These are phyloP conservation scores for Diaporthe aspalathi DNA, from an alignment of 2,329 filamentous ascomycete species.

Conservation along the genomic window DNA sequence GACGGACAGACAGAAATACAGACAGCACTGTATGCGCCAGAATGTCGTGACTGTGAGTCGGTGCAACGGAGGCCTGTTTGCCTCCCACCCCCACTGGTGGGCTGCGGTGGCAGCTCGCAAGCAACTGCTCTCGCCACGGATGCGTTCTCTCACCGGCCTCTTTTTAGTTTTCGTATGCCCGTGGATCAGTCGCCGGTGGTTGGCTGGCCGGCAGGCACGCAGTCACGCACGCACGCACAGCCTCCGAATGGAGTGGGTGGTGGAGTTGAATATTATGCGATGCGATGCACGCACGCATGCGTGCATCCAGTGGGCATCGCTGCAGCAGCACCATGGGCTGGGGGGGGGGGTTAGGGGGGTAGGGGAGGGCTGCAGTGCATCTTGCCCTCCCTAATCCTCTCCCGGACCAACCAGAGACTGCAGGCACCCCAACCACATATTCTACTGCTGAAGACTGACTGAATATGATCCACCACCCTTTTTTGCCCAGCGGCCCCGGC, in stretches of 20 bases:
- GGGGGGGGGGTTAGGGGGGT: too few relatives aligned
- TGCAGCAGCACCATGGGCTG: not conserved
- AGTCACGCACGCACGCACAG: too few relatives aligned
- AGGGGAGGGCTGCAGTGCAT: not conserved
- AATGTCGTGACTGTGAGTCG: not conserved
- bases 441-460: not conserved
- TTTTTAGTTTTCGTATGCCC: not conserved
- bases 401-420: too few relatives aligned
- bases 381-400: not conserved
- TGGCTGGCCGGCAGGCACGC: not conserved
- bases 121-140: not conserved
- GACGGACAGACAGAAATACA: not conserved
- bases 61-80: too few relatives aligned
- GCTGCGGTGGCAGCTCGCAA: not conserved
- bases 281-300: constrained; percentile 18
- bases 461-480: too few relatives aligned
- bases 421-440: too few relatives aligned
- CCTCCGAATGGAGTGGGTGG: too few relatives aligned
- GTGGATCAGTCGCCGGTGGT: not conserved
- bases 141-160: not conserved
- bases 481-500: constrained; percentile 1
- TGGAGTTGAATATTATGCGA: too few relatives aligned
- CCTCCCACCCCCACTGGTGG: too few relatives aligned
- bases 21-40: not conserved
- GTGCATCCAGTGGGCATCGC: not conserved